Percentiles rank a stretch among this genome's conserved stretches.
Evolutionary conservation across 495 filamentous ascomycete genomes (phyloP).

Genomic region (Tetracladium marchalianum): DNA sequence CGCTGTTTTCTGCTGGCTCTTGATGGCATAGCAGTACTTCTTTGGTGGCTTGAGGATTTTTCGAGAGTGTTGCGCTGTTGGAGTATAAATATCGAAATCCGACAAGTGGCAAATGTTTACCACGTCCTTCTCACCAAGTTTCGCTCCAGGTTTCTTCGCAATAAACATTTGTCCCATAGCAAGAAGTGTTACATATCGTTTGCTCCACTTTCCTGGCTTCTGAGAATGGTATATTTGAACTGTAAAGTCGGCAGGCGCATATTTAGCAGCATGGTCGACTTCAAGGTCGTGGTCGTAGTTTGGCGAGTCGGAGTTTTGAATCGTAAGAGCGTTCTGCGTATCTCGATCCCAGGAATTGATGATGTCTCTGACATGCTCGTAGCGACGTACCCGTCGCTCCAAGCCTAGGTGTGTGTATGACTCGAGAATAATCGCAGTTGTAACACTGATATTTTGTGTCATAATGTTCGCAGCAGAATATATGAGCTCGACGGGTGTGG

Average conservation of each 20-base stretch:
- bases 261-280: conserved; percentile 40
- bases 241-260: conserved; percentile 50
- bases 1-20: conserved; percentile 83
- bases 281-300: conserved; percentile 30
- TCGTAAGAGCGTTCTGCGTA: conserved; percentile 54
- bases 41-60: conserved; percentile 66
- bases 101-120: conserved; percentile 74
- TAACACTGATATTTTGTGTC: conserved; percentile 46
- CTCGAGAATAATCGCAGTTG: conserved; percentile 61
- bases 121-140: conserved; percentile 47
- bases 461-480: conserved; percentile 43
- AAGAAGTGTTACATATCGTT: conserved; percentile 66
- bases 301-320: conserved; percentile 32
- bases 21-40: conserved; percentile 76
- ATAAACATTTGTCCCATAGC: conserved; percentile 65
- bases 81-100: conserved; percentile 86
- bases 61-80: conserved; percentile 49
- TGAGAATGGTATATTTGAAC: conserved; percentile 74
- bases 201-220: conserved; percentile 74
- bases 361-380: conserved; percentile 80
- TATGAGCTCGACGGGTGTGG: conserved; percentile 65
- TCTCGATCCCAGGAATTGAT: conserved; percentile 89
- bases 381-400: conserved; percentile 72
- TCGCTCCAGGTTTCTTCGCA: conserved; percentile 54
- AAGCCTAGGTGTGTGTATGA: conserved; percentile 66